A percentile compares a stretch with the other conserved stretches of the same genome.
phyloP scores from a whole-genome alignment of 768 basidiomycete species.

The Pleurotus ostreatus region DNA sequence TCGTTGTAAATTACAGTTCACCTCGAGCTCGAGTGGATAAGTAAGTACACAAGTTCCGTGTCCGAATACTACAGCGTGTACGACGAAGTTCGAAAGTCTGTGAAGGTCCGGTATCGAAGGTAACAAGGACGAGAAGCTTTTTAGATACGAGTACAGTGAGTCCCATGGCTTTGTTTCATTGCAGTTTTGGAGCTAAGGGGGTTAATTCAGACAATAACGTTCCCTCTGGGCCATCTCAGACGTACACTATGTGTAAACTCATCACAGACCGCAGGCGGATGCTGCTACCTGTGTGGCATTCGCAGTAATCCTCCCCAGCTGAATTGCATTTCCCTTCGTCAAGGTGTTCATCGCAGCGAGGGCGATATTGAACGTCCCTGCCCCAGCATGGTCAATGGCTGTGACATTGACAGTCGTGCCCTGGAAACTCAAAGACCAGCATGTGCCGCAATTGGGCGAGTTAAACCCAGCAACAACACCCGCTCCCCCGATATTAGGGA shows the following conservation, averaged over 20 bases:
- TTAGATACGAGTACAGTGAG: too few species aligned
- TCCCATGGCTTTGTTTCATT: too few species aligned
- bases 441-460: constrained; percentile 52
- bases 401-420: constrained; percentile 38
- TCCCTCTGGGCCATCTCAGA: neutral
- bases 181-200: neutral
- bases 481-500: constrained; percentile 58
- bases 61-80: too few species aligned
- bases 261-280: constrained; percentile 46
- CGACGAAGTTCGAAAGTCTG: too few species aligned
- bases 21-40: too few species aligned
- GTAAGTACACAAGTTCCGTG: too few species aligned
- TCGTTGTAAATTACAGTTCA: too few species aligned
- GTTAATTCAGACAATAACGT: neutral
- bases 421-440: constrained; percentile 54
- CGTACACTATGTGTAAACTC: neutral
- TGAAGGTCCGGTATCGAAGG: too few species aligned
- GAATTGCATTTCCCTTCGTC: constrained; percentile 41
- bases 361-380: constrained; percentile 43
- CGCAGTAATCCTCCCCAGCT: constrained; percentile 46
- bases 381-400: constrained; percentile 46
- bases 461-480: constrained; percentile 46
- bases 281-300: constrained; percentile 36
- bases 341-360: constrained; percentile 51
- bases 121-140: too few species aligned